These are phyloP conservation scores for Guyanaporus albipodus DNA, from an alignment of 768 basidiomycete genomes.

Conservation along the genomic window DNA sequence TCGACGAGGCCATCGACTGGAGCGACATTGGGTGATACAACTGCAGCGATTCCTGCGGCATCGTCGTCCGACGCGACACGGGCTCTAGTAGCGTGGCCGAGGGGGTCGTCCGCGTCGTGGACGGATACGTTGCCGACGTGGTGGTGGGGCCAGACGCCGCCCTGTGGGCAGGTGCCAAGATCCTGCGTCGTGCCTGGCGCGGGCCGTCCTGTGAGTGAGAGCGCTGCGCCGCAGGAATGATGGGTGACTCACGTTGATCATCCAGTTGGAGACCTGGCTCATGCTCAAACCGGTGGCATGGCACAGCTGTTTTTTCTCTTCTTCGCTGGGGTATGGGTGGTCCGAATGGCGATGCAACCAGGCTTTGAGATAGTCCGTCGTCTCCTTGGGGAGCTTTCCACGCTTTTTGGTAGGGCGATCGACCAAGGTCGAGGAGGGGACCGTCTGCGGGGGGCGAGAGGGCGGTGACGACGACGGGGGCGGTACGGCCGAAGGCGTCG, in stretches of 20 bases:
- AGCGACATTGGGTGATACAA: slow-evolving; percentile 78
- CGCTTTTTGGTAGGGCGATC: slow-evolving; percentile 79
- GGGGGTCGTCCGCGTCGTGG: slow-evolving; percentile 33
- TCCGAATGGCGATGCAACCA: slow-evolving; percentile 88
- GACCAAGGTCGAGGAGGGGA: slow-evolving; percentile 55
- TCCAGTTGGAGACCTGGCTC: slow-evolving; percentile 91
- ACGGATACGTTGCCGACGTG: slow-evolving; percentile 70
- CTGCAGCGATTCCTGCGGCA: slow-evolving; percentile 68
- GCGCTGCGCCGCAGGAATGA: slow-evolving; percentile 3
- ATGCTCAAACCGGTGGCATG: slow-evolving; percentile 83
- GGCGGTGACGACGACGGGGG: slow-evolving; percentile 40
- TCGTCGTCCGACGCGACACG: slow-evolving; percentile 55
- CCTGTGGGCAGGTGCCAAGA: slow-evolving; percentile 77
- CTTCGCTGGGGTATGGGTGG: slow-evolving; percentile 86
- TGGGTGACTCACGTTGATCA: slow-evolving; percentile 69
- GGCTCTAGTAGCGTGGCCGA: slow-evolving; percentile 31
- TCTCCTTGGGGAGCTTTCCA: slow-evolving; percentile 87
- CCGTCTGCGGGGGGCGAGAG: slow-evolving; percentile 50
- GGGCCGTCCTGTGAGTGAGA: slow-evolving; percentile 10
- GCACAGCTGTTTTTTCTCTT: slow-evolving; percentile 88
- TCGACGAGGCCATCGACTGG: slow-evolving; percentile 43
- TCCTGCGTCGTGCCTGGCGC: slow-evolving; percentile 70
- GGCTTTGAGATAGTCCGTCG: slow-evolving; percentile 83
- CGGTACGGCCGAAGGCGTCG: slow-evolving; percentile 30
- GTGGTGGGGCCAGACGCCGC: slow-evolving; percentile 75